Evolutionary conservation across 1,284 basidiomycete species (phyloP).

Genomic region (Pseudozyma thailandica): DNA sequence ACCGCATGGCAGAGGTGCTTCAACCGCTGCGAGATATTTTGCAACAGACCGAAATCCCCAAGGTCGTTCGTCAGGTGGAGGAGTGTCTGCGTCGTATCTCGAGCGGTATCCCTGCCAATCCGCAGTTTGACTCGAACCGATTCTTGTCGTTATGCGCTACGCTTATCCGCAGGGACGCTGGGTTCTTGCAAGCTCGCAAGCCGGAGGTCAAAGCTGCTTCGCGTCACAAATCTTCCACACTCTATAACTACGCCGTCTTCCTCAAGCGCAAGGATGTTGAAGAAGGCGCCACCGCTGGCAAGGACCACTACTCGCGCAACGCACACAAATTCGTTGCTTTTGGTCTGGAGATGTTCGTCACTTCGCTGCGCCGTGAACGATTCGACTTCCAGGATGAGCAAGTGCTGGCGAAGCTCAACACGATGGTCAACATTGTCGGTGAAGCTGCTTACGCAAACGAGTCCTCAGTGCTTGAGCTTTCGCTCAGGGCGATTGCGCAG

Average conservation of each 20-base stretch:
- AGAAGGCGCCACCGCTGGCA: slow-evolving; percentile 52
- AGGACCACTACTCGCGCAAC: slow-evolving; percentile 68
- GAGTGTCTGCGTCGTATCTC: slow-evolving; percentile 87
- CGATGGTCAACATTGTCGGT: slow-evolving; percentile 86
- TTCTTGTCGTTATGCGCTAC: slow-evolving; percentile 87
- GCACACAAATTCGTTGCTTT: slow-evolving; percentile 89
- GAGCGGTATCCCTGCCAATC: slow-evolving; percentile 85
- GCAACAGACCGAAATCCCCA: slow-evolving; percentile 83
- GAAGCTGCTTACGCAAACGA: slow-evolving; percentile 91
- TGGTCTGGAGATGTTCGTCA: slow-evolving; percentile 90
- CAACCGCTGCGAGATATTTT: slow-evolving; percentile 85
- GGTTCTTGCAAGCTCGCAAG: slow-evolving; percentile 46
- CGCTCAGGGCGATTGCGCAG: slow-evolving; percentile 82
- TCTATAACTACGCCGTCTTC: slow-evolving; percentile 46
- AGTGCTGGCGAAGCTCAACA: slow-evolving; percentile 82
- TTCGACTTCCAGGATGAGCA: slow-evolving; percentile 83
- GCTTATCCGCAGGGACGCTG: slow-evolving; percentile 87
- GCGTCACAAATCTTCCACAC: slow-evolving; percentile 27
- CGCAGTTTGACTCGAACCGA: slow-evolving; percentile 77
- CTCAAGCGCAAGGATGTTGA: slow-evolving; percentile 62
- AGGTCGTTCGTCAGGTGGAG: slow-evolving; percentile 86
- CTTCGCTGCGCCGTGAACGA: slow-evolving; percentile 83
- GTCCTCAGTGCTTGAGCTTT: slow-evolving; percentile 80
- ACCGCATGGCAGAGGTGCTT: slow-evolving; percentile 79
- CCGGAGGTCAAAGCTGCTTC: slow-evolving; percentile 33